phyloP scores from a whole-genome alignment of 805 yeast genomes.

The Metschnikowia lochheadii region DNA sequence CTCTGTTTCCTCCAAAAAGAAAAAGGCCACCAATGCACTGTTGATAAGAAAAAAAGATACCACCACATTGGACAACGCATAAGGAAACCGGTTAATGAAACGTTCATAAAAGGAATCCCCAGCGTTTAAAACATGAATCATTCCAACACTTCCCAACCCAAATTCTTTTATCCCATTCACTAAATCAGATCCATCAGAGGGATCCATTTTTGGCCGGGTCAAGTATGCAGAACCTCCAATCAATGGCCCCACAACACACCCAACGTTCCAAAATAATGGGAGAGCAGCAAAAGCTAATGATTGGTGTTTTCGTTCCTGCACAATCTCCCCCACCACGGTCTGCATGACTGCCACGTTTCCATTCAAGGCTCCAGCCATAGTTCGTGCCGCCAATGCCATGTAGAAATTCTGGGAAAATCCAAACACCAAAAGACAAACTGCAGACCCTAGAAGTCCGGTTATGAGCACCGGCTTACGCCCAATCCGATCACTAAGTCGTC shows the following conservation, averaged over 20 bases:
- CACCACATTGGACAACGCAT: constrained; percentile 36
- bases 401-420: constrained; percentile 29
- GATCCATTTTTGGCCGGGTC: constrained; percentile 22
- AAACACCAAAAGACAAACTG: constrained; percentile 23
- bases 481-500: constrained; percentile 25
- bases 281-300: constrained; percentile 28
- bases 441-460: constrained; percentile 25
- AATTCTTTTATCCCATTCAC: too few species aligned
- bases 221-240: constrained; percentile 29
- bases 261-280: constrained; percentile 32
- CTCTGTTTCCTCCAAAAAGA: constrained; percentile 39
- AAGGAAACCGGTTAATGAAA: constrained; percentile 31
- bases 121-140: too few species aligned
- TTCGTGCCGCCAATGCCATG: constrained; percentile 27
- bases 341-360: constrained; percentile 31
- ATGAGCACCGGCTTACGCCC: constrained; percentile 29
- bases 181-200: too few species aligned
- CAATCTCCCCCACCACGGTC: constrained; percentile 31
- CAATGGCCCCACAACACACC: constrained; percentile 29
- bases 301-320: constrained; percentile 28
- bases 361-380: constrained; percentile 27
- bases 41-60: constrained; percentile 26
- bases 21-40: constrained; percentile 27
- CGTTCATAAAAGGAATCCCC: constrained; percentile 19
- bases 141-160: too few species aligned